phyloP scores from a whole-genome alignment of 2,329 filamentous ascomycete species.

The Calonectria pteridis region DNA sequence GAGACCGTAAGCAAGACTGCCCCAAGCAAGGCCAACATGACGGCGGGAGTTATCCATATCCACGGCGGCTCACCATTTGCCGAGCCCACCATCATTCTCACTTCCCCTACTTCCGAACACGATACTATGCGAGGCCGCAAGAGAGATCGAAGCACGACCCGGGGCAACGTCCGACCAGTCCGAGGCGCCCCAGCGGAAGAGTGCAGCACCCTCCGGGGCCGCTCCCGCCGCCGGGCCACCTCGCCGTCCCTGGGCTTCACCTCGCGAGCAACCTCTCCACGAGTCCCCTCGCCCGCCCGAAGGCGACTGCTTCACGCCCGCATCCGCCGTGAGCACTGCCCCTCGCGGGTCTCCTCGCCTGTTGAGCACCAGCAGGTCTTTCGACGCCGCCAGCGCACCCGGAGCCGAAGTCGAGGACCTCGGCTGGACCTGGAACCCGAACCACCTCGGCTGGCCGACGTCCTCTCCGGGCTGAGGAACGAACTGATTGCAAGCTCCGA shows the following conservation, averaged over 20 bases:
- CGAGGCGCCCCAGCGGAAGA: conserved; percentile 51
- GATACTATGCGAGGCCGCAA: conserved; percentile 54
- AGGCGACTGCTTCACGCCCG: conserved; percentile 57
- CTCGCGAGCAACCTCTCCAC: conserved; percentile 51
- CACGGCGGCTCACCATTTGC: conserved; percentile 38
- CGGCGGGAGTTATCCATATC: conserved; percentile 37
- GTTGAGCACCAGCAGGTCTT: conserved; percentile 46
- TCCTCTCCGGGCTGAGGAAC: conserved; percentile 50
- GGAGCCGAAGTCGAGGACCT: conserved; percentile 54
- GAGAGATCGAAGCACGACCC: conserved; percentile 54
- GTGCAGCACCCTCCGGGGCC: conserved; percentile 57
- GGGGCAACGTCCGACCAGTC: conserved; percentile 47
- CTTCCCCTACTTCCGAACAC: conserved; percentile 41
- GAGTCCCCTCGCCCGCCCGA: conserved; percentile 55
- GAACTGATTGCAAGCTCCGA: conserved; percentile 48
- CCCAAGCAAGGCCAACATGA: conserved; percentile 38
- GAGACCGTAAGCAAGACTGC: conserved; percentile 6
- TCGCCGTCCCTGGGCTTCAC: conserved; percentile 49
- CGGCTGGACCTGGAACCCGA: conserved; percentile 47
- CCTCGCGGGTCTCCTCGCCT: conserved; percentile 54
- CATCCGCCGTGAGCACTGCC: conserved; percentile 59
- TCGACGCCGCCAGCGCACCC: conserved; percentile 53
- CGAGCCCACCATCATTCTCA: conserved; percentile 38
- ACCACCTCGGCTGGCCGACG: conserved; percentile 43
- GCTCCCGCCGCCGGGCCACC: conserved; percentile 55